Evolutionary conservation across 345 rosid genomes (phyloP).

Genomic region (Corchorus capsularis): DNA sequence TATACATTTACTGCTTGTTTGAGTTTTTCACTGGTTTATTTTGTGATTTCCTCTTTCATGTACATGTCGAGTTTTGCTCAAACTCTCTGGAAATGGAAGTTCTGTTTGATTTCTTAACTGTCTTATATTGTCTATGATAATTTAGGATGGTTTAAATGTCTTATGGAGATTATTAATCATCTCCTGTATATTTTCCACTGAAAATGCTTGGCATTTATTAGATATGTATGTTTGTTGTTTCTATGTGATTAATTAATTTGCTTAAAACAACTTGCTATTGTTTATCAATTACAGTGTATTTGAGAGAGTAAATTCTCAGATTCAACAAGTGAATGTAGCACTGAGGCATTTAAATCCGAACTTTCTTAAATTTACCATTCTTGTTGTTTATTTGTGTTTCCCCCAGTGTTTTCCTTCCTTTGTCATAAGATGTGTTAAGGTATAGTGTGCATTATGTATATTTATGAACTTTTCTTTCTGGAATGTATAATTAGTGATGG

Average conservation of each 20-base stretch:
- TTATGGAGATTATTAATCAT: not conserved
- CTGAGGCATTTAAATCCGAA: not conserved
- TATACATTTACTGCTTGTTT: not conserved
- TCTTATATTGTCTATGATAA: not conserved
- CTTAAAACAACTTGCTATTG: not conserved
- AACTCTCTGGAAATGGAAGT: not conserved
- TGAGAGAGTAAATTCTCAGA: not conserved
- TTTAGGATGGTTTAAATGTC: not conserved
- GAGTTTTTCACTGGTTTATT: not conserved
- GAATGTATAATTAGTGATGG: too few species aligned
- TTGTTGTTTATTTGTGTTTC: not conserved
- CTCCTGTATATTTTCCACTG: not conserved
- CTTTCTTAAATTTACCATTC: not conserved
- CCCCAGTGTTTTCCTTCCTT: too few species aligned
- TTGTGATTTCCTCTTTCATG: not conserved
- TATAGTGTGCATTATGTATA: too few species aligned
- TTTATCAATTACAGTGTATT: not conserved
- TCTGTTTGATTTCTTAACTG: not conserved
- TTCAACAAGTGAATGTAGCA: not conserved
- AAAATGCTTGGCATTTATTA: not conserved
- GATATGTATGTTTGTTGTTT: not conserved
- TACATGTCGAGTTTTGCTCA: not conserved
- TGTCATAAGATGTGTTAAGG: too few species aligned
- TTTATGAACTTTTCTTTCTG: too few species aligned
- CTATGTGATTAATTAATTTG: not conserved